phyloP scores from a whole-genome alignment of 495 filamentous ascomycete species.

The Chaetomium tenue region DNA sequence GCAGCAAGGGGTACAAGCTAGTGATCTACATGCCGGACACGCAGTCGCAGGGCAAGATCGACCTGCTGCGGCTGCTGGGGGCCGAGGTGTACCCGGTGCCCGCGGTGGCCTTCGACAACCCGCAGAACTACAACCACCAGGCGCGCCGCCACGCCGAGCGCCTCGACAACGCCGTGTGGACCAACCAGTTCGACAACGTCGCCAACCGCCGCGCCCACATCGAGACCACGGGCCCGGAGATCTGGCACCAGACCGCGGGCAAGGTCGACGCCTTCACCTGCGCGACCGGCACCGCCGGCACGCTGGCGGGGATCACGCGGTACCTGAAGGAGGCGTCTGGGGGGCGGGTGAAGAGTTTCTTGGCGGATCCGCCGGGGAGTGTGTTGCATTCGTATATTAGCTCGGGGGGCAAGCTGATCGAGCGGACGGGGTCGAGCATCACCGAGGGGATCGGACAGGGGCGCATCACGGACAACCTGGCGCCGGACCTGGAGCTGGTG shows the following conservation, averaged over 20 bases:
- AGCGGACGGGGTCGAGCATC: slow-evolving; percentile 84
- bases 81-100: slow-evolving; percentile 99
- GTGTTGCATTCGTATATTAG: slow-evolving; percentile 90
- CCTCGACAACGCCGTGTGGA: slow-evolving; percentile 92
- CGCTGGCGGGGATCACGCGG: slow-evolving; percentile 82
- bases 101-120: slow-evolving; percentile 93
- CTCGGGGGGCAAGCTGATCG: slow-evolving; percentile 75
- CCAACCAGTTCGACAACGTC: slow-evolving; percentile 96
- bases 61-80: slow-evolving; percentile 83
- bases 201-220: slow-evolving; percentile 94
- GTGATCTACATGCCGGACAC: slow-evolving; percentile 99
- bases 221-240: slow-evolving; percentile 94
- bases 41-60: slow-evolving; percentile 96
- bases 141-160: slow-evolving; percentile 82
- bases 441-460: slow-evolving; percentile 98
- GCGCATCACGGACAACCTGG: slow-evolving; percentile 89
- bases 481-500: slow-evolving; percentile 77
- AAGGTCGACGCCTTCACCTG: slow-evolving; percentile 93
- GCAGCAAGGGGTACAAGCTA: slow-evolving; percentile 85
- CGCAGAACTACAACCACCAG: slow-evolving; percentile 97
- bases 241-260: slow-evolving; percentile 90
- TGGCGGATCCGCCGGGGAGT: slow-evolving; percentile 90
- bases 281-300: slow-evolving; percentile 89
- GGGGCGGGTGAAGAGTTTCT: slow-evolving; percentile 80
- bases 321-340: slow-evolving; percentile 83